Percentiles rank a stretch among this genome's conserved stretches.
Conservation (phyloP, 2,329 filamentous ascomycete genomes). For the Ramularia collo-cygni region DNA sequence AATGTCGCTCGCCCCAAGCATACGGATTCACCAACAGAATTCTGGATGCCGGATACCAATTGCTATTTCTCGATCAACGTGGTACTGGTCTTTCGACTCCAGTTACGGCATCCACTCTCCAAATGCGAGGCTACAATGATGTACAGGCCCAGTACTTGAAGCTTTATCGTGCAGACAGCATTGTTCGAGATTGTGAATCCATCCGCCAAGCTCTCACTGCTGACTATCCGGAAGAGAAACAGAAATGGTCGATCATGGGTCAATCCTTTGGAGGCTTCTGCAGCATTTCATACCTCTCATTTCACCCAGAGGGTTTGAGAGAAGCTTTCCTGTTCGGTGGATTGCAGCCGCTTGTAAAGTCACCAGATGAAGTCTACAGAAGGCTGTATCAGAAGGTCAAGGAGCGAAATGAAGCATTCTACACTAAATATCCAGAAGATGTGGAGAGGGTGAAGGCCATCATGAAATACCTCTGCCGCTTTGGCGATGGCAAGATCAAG, state of each 20-base stretch:
- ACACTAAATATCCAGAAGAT: conserved; percentile 79
- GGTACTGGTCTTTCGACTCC: conserved; percentile 82
- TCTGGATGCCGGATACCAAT: conserved; percentile 73
- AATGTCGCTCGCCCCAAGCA: conserved; percentile 67
- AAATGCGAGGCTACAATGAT: conserved; percentile 53
- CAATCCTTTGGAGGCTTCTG: conserved; percentile 93
- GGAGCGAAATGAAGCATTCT: conserved; percentile 71
- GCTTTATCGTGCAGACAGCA: conserved; percentile 80
- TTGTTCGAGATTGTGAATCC: conserved; percentile 83
- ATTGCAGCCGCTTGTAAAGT: conserved; percentile 65
- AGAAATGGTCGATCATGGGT: conserved; percentile 79
- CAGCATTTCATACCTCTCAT: conserved; percentile 73
- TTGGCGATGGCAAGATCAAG: conserved; percentile 51
- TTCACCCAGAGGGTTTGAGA: conserved; percentile 66
- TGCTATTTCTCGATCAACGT: conserved; percentile 81
- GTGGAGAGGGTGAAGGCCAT: conserved; percentile 60
- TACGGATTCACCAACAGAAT: conserved; percentile 63
- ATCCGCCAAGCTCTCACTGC: conserved; percentile 68
- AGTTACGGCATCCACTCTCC: conserved; percentile 66
- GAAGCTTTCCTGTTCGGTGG: conserved; percentile 83
- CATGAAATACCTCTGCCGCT: conserved; percentile 54
- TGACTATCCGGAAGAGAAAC: conserved; percentile 60
- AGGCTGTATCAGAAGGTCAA: conserved; percentile 62
- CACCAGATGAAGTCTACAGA: conserved; percentile 67
- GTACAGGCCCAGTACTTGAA: conserved; percentile 76